Percentiles rank a stretch among this genome's conserved stretches.
These are phyloP conservation scores for Cyanidioschyzon merolae DNA, from an alignment of 23 red algal species.

Conservation along the genomic window DNA sequence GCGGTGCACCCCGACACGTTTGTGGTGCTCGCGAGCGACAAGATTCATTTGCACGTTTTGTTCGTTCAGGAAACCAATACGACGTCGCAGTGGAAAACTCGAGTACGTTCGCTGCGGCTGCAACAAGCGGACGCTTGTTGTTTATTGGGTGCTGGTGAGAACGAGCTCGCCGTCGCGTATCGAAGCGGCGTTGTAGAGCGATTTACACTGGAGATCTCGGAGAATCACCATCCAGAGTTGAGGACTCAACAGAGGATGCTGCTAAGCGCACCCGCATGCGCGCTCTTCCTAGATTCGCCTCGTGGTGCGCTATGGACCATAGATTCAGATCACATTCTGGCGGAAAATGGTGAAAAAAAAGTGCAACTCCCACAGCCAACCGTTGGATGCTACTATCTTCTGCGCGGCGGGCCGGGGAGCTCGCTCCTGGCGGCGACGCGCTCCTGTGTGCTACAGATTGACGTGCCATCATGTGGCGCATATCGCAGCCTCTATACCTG, in stretches of 20 bases:
- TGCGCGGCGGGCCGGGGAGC: not conserved
- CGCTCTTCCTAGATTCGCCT: not conserved
- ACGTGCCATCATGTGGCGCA: not conserved
- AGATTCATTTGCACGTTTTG: not conserved
- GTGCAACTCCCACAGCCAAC: not conserved
- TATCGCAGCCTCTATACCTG: not conserved
- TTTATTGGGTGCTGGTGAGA: not conserved
- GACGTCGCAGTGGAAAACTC: not conserved
- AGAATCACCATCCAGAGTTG: not conserved
- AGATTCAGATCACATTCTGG: not conserved
- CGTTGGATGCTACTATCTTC: not conserved
- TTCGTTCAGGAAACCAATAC: not conserved
- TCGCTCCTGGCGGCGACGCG: not conserved
- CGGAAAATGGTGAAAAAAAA: not conserved
- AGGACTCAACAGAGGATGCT: not conserved
- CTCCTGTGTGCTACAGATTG: not conserved
- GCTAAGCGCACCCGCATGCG: not conserved
- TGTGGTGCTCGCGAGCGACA: not conserved
- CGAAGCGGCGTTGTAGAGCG: not conserved
- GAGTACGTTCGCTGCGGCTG: not conserved
- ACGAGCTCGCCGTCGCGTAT: not conserved
- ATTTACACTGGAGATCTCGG: not conserved
- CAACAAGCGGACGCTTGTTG: not conserved
- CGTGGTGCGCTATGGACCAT: not conserved
- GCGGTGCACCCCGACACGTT: not conserved